Conservation (phyloP, 1,284 basidiomycete genomes). For the Xerocomus minutiporus region DNA sequence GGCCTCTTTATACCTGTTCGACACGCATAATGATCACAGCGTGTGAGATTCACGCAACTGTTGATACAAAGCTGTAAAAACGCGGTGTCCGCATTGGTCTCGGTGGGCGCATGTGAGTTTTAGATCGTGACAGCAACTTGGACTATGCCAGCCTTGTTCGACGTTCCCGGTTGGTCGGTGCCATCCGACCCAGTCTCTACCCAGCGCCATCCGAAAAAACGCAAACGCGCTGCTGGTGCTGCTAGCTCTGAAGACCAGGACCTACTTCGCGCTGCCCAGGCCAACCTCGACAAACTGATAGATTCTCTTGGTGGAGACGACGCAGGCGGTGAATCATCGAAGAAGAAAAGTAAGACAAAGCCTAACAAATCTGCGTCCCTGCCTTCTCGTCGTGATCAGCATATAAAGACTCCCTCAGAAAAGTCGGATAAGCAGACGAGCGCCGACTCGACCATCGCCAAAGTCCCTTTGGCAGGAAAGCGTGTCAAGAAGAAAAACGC, state of each 20-base stretch:
- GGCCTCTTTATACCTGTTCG: slow-evolving; percentile 23
- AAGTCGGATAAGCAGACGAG: slow-evolving; percentile 6
- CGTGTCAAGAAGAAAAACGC: slow-evolving; percentile 15
- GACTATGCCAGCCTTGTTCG: slow-evolving; percentile 50
- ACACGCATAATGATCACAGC: slow-evolving; percentile 16
- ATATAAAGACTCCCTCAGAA: neutral
- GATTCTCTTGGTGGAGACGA: slow-evolving; percentile 45
- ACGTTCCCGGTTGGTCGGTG: slow-evolving; percentile 71
- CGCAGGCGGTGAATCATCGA: slow-evolving; percentile 7
- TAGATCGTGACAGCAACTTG: neutral
- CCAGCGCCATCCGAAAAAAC: slow-evolving; percentile 49
- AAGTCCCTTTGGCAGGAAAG: slow-evolving; percentile 9
- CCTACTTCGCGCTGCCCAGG: slow-evolving; percentile 45
- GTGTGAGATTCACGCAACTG: slow-evolving; percentile 16
- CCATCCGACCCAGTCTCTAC: slow-evolving; percentile 41
- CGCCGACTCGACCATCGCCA: neutral
- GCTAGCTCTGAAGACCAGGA: slow-evolving; percentile 37
- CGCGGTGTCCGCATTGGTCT: slow-evolving; percentile 22
- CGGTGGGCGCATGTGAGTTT: neutral
- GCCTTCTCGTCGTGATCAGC: slow-evolving; percentile 16
- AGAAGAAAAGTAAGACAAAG: slow-evolving; percentile 38
- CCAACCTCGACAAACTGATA: slow-evolving; percentile 79
- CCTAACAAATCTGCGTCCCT: slow-evolving; percentile 16
- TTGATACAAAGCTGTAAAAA: slow-evolving; percentile 11
- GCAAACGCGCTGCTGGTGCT: slow-evolving; percentile 51